phyloP scores from a whole-genome alignment of 495 filamentous ascomycete genomes.

The Neurospora sp. region DNA sequence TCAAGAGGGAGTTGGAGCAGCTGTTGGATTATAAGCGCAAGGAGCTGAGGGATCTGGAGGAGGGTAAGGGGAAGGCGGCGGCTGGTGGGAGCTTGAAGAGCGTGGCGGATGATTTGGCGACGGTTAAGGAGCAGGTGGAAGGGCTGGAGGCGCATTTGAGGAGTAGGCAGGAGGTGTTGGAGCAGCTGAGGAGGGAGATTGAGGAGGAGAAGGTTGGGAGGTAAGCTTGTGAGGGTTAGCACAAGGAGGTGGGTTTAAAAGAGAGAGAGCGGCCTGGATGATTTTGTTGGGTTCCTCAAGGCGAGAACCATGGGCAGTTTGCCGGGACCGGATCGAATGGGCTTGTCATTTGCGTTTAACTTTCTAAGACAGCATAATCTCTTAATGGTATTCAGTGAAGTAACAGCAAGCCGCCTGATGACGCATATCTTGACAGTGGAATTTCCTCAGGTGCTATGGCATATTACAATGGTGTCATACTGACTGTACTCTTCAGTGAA shows the following conservation, averaged over 20 bases:
- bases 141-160: slow-evolving; percentile 56
- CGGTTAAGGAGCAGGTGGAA: slow-evolving; percentile 68
- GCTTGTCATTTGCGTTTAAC: neutral
- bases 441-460: too few relatives aligned
- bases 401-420: neutral
- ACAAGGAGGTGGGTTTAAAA: neutral
- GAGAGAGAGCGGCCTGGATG: neutral
- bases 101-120: slow-evolving; percentile 59
- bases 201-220: slow-evolving; percentile 52
- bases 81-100: slow-evolving; percentile 49
- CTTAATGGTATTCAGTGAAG: neutral
- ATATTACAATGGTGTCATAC: neutral
- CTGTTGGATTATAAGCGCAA: slow-evolving; percentile 71
- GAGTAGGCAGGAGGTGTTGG: slow-evolving; percentile 46
- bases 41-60: slow-evolving; percentile 59
- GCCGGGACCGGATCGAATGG: neutral
- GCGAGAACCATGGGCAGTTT: neutral
- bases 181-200: slow-evolving; percentile 47
- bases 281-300: neutral
- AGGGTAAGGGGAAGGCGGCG: slow-evolving; percentile 59
- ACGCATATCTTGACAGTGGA: neutral
- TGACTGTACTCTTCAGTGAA: neutral
- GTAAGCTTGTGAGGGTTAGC: slow-evolving; percentile 6
- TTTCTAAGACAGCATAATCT: neutral
- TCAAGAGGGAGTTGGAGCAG: slow-evolving; percentile 89